Evolutionary conservation across 768 basidiomycete species (phyloP), one percentile per base, ranked within the genome.

Genomic region (Auricularia heimuer): DNA sequence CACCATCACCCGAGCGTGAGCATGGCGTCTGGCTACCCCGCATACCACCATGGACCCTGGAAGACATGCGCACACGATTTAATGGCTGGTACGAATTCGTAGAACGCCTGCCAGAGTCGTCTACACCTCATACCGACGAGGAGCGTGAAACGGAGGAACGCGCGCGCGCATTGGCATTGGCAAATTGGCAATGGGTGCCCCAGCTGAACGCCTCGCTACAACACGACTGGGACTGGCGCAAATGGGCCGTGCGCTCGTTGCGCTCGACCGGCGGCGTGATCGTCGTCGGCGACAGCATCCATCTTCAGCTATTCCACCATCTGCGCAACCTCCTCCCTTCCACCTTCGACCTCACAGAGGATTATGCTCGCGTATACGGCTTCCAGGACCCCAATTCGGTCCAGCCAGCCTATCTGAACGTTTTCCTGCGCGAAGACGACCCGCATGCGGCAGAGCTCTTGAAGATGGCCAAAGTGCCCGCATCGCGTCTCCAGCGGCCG

Each of bases 281-380:
- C 56, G 34, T 60, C 56, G 56, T 60, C 11, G 56, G 56, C 29
- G 56, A 60, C 29, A 60, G 56, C 56, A 33, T 60, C 12, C 56
- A 60, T 18, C 56, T 60, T 29, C 56, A 60, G 34, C 56, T 60
- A 21, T 60, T 60, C 33, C 24, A 60, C 56, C 24, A 60, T 18
- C 56, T 60, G 6, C 56, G 56, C 14, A n/a, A 14, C 24, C 29
- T 33, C 12, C 56, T 60, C 56, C 56, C 56, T 29, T 29, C 29
- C 12, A 8, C 24, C 24, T 60, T 60, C 34, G 29, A 35, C 24
- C 34, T 60, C 24, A 60, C 11, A 14, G 56, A 60, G 10, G 56
- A 60, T 0, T 33, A 60, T 29, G 56, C 34, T 7, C 56, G 56
- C 34, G 56, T 60, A 8, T 60, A 60, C 33, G 56, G 56, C 34